Evolutionary conservation across 2,329 filamentous ascomycete species (phyloP).

Genomic region (Tricladium varicosporioides): DNA sequence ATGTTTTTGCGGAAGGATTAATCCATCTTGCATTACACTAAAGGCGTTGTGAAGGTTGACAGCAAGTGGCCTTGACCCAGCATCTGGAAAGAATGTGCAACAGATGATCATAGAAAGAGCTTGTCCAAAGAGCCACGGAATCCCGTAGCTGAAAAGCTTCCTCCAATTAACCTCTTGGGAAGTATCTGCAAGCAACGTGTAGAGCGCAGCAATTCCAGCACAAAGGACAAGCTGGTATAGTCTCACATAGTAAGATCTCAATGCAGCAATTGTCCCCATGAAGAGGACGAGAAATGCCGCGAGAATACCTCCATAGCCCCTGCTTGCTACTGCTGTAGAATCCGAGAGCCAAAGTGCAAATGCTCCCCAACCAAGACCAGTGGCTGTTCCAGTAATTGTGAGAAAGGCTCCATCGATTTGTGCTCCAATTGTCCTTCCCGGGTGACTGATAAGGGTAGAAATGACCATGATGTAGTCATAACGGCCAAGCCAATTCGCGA

Average conservation of each 20-base stretch:
- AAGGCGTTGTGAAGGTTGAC: constrained; percentile 47
- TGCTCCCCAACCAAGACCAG: constrained; percentile 54
- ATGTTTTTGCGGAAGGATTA: constrained; percentile 39
- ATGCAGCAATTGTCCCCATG: constrained; percentile 49
- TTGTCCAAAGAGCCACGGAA: constrained; percentile 56
- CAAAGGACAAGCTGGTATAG: constrained; percentile 54
- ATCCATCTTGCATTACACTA: constrained; percentile 42
- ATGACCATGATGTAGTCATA: constrained; percentile 56
- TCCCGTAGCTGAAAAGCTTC: constrained; percentile 50
- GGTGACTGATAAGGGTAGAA: constrained; percentile 57
- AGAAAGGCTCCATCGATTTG: constrained; percentile 55
- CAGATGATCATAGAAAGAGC: constrained; percentile 50
- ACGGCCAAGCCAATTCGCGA: constrained; percentile 49
- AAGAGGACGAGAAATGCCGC: constrained; percentile 53
- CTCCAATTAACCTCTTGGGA: constrained; percentile 45
- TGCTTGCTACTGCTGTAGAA: constrained; percentile 43
- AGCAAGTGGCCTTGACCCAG: constrained; percentile 53
- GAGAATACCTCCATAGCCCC: constrained; percentile 54
- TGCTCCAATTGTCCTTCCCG: constrained; percentile 53
- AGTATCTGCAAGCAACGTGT: constrained; percentile 51
- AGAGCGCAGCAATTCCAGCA: constrained; percentile 54
- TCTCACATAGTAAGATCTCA: constrained; percentile 54
- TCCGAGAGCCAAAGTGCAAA: constrained; percentile 53
- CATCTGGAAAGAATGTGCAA: constrained; percentile 49
- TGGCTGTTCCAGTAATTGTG: constrained; percentile 51